A percentile compares a stretch with the other conserved stretches of the same genome.
Conservation (phyloP, 2,329 filamentous ascomycete species). For the Clarireedia homoeocarpa region DNA sequence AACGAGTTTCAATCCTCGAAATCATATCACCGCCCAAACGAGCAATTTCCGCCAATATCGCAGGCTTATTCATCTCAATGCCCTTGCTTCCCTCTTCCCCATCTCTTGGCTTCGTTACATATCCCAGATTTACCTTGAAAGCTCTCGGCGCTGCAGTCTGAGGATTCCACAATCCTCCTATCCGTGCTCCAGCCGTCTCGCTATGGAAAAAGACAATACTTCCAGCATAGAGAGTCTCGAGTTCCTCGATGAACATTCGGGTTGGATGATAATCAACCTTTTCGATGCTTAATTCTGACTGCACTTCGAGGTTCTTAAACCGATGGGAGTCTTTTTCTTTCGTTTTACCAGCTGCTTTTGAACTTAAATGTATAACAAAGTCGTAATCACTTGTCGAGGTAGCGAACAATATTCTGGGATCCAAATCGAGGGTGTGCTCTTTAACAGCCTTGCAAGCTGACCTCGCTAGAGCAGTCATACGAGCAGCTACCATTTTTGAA, state of each 20-base stretch:
- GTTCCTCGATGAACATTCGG: conserved; percentile 55
- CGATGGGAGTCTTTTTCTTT: conserved; percentile 35
- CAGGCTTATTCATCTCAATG: conserved; percentile 58
- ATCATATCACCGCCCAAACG: conserved; percentile 61
- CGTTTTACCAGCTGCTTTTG: conserved; percentile 28
- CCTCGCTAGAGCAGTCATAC: conserved; percentile 75
- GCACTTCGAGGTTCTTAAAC: conserved; percentile 75
- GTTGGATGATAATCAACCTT: conserved; percentile 53
- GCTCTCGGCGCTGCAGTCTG: conserved; percentile 35
- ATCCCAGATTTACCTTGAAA: conserved; percentile 66
- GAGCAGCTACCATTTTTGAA: conserved; percentile 72
- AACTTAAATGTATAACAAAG: conserved; percentile 63
- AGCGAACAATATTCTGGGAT: conserved; percentile 59
- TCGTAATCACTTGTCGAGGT: conserved; percentile 72
- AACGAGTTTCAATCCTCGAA: conserved; percentile 48
- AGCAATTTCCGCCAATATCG: conserved; percentile 65
- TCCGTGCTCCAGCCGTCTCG: conserved; percentile 43
- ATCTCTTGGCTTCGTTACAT: conserved; percentile 45
- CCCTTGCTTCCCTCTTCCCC: conserved; percentile 32
- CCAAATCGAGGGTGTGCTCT: conserved; percentile 43
- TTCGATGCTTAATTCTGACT: conserved; percentile 35
- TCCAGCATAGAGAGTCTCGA: conserved; percentile 58
- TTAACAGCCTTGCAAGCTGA: conserved; percentile 60
- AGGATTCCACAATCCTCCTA: conserved; percentile 62
- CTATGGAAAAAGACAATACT: conserved; percentile 76